These are phyloP conservation scores for Rhodosporidiobolus sp. DNA, from an alignment of 768 basidiomycete species.

Conservation along the genomic window DNA sequence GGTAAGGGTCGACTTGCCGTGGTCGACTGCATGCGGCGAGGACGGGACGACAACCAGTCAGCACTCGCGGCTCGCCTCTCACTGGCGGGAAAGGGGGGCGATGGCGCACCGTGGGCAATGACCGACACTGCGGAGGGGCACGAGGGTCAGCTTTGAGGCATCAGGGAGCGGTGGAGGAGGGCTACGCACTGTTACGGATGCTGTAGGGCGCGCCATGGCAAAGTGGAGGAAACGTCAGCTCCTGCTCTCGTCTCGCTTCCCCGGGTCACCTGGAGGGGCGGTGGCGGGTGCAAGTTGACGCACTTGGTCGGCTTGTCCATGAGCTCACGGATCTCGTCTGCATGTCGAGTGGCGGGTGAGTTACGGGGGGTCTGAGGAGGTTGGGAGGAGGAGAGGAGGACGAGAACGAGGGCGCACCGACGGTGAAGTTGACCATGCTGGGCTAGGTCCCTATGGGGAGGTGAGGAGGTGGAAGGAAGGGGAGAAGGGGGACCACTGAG, in stretches of 20 bases:
- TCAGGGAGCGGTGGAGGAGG: too few species aligned
- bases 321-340: conserved; percentile 50
- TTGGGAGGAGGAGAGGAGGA: background rate
- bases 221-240: conserved; percentile 25
- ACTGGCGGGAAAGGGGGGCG: background rate
- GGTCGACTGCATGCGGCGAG: conserved; percentile 73
- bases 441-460: background rate
- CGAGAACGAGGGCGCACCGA: conserved; percentile 24
- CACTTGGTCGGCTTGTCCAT: conserved; percentile 47
- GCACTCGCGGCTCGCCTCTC: background rate
- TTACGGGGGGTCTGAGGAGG: background rate
- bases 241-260: background rate
- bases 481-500: background rate
- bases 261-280: background rate
- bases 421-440: conserved; percentile 39
- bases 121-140: conserved; percentile 49
- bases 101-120: conserved; percentile 50
- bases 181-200: conserved; percentile 40
- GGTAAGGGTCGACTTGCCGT: conserved; percentile 99
- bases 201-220: conserved; percentile 8
- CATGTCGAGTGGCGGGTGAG: background rate
- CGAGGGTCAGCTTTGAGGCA: background rate
- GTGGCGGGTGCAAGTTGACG: background rate
- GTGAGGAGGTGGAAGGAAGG: background rate
- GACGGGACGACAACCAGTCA: background rate